Evolutionary conservation across 2,329 filamentous ascomycete species (phyloP).

Genomic region (Claviceps fusiformis): DNA sequence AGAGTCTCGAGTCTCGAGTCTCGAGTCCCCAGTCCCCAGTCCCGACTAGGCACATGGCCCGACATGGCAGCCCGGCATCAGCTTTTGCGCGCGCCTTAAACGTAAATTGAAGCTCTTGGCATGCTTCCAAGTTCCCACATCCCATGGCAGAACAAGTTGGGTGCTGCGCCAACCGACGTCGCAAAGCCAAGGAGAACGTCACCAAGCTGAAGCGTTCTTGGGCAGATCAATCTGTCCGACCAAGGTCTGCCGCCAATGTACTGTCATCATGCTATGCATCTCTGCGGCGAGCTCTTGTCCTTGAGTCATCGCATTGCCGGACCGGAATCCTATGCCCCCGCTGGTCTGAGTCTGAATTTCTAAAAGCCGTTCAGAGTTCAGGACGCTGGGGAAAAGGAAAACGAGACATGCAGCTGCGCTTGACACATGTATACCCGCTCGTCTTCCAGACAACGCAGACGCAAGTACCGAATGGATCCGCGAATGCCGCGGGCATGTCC

Average conservation of each 20-base stretch:
- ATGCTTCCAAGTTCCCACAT: neutral
- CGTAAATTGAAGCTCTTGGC: neutral
- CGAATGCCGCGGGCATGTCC: neutral
- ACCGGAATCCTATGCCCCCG: neutral
- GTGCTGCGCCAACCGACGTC: neutral
- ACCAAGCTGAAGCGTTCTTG: neutral
- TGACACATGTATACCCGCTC: neutral
- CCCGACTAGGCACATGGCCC: neutral
- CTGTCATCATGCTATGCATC: neutral
- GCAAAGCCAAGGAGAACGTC: neutral
- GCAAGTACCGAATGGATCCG: neutral
- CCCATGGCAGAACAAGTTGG: neutral
- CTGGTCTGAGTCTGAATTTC: neutral
- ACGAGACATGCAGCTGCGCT: conserved; percentile 2
- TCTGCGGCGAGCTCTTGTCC: neutral
- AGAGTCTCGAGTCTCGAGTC: neutral
- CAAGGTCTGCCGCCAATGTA: neutral
- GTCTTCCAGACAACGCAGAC: neutral
- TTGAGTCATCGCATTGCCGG: neutral
- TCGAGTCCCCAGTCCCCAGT: no score
- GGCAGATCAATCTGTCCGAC: neutral
- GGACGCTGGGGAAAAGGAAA: neutral
- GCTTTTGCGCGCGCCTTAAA: neutral
- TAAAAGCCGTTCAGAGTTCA: neutral
- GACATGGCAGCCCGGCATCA: neutral